Conservation (phyloP, 495 filamentous ascomycete species). For the Penicillium angulare region DNA sequence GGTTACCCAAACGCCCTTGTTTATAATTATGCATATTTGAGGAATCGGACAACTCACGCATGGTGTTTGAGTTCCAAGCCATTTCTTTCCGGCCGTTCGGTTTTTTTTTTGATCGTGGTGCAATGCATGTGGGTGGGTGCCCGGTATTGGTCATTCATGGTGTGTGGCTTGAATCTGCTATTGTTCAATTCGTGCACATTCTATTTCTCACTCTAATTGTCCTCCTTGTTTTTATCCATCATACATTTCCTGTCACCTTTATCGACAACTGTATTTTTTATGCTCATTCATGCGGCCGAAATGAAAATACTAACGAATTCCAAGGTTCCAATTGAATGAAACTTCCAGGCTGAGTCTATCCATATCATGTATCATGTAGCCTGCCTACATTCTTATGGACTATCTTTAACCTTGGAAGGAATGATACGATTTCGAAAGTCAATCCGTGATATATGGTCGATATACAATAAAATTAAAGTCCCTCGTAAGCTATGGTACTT, state of each 20-base stretch:
- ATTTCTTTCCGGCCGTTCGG: neutral
- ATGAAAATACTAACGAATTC: slow-evolving; percentile 20
- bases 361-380: no score
- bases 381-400: no score
- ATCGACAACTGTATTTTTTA: slow-evolving; percentile 1
- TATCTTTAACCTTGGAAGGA: no score
- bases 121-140: neutral
- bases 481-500: no score
- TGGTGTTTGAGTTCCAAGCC: slow-evolving; percentile 10
- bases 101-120: slow-evolving; percentile 2
- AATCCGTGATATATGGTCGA: no score
- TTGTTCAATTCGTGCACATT: slow-evolving; percentile 20
- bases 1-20: slow-evolving; percentile 4
- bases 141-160: neutral
- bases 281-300: slow-evolving; percentile 12
- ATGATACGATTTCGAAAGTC: no score
- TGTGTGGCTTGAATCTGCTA: slow-evolving; percentile 2
- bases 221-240: slow-evolving; percentile 15
- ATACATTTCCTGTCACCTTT: slow-evolving; percentile 9
- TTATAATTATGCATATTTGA: slow-evolving; percentile 19
- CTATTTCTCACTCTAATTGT: slow-evolving; percentile 5
- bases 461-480: no score
- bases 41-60: slow-evolving; percentile 1
- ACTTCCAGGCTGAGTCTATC: no score
- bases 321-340: neutral